Evolutionary conservation across 1,139 yeast genomes (phyloP).

Genomic region (Protomyces pachydermus): DNA sequence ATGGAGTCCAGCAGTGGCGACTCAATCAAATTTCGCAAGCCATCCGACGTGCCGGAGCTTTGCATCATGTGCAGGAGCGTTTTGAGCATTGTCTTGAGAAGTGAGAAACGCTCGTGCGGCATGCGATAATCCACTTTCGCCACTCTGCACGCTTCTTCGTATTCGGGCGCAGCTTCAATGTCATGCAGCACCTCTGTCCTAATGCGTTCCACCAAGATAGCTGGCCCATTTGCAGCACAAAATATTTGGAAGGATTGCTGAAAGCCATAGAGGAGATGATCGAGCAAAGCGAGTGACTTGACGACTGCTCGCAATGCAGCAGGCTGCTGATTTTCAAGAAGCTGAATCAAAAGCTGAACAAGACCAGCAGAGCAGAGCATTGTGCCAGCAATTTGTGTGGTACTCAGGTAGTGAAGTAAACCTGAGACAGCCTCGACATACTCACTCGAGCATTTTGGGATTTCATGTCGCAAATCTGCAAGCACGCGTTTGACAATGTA

Average conservation of each 20-base stretch:
- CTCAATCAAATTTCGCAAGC: slow-evolving; percentile 78
- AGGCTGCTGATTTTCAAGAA: slow-evolving; percentile 50
- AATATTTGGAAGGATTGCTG: slow-evolving; percentile 55
- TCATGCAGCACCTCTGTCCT: slow-evolving; percentile 58
- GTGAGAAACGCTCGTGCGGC: slow-evolving; percentile 58
- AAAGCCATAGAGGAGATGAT: slow-evolving; percentile 50
- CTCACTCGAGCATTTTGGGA: slow-evolving; percentile 33
- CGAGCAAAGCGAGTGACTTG: slow-evolving; percentile 61
- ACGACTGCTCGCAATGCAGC: slow-evolving; percentile 33
- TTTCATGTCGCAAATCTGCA: slow-evolving; percentile 45
- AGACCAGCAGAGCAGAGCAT: slow-evolving; percentile 57
- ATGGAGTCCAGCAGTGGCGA: slow-evolving; percentile 65
- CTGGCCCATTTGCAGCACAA: slow-evolving; percentile 62
- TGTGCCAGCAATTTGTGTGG: slow-evolving; percentile 27
- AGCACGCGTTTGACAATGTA: slow-evolving; percentile 63
- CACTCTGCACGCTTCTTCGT: neutral
- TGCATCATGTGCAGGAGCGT: slow-evolving; percentile 62
- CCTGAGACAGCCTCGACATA: slow-evolving; percentile 30
- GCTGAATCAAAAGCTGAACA: slow-evolving; percentile 59
- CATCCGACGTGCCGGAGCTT: slow-evolving; percentile 68
- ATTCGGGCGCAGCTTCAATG: neutral
- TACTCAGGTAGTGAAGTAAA: slow-evolving; percentile 35
- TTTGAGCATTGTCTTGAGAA: slow-evolving; percentile 48
- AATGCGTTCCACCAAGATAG: slow-evolving; percentile 55
- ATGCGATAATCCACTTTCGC: slow-evolving; percentile 50